Evolutionary conservation across 768 basidiomycete species (phyloP), one percentile per base, ranked within the genome.

Genomic region (Kwoniella europaea): DNA sequence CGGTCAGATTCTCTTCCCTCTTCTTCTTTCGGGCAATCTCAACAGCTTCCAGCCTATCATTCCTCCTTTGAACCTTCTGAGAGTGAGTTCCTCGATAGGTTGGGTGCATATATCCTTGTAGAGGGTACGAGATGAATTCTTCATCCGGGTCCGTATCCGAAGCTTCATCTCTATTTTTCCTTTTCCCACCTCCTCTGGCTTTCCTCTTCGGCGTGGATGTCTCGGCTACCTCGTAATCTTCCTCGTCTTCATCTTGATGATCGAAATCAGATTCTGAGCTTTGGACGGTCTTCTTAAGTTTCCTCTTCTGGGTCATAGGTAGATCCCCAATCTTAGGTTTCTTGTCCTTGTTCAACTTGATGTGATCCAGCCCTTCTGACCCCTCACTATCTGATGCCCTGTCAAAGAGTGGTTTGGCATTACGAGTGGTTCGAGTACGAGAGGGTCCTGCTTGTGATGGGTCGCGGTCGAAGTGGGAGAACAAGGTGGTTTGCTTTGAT

Each of bases 351-450:
- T 18, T 58, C 22, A 75, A 22, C n/a, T 55, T 53, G 22, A 79
- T 71, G 18, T 63, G 60, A 13, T 63, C 63, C 27, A 79, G 20
- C 12, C 75, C 78, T 24, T 79, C 74, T 15, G 75, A 76, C 0
- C 78, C 78, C 22, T 70, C 68, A 18, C 63, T 63, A 13, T 63
- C 61, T 6, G 61, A 63, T 44, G 16, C 16, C 15, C 22, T 53
- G 22, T 55, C 53, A 1, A 66, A 57, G 29, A 55, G 54, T 13
- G 65, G 54, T 46, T 44, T 20, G 24, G 42, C 12, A 15, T 42
- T 44, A 3, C 54, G 1, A 12, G 65, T 54, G n/a, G 46, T 35
- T 46, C 63, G 52, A 3, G 63, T 18, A 55, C 63, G 41, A 10
- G 65, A 67, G 0, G 65, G 65, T 57, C 65, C 65, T 0, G 56